Evolutionary conservation across 768 basidiomycete species (phyloP).

Genomic region (Psilocybe cubensis): DNA sequence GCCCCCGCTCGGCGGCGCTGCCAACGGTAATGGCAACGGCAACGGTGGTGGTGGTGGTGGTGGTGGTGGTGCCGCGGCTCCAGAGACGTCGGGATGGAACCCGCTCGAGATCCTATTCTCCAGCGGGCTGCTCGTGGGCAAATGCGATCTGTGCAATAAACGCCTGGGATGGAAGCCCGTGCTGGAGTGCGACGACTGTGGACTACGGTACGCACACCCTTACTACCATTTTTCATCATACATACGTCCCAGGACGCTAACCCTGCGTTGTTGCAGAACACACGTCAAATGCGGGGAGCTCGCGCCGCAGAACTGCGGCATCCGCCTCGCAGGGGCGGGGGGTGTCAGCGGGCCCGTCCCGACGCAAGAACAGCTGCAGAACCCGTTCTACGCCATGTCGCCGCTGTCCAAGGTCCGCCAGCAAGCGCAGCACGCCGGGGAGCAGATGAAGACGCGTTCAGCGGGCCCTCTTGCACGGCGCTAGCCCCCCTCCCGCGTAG

Average conservation of each 20-base stretch:
- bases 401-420: constrained; percentile 45
- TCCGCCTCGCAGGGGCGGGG: constrained; percentile 38
- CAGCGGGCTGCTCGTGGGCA: constrained; percentile 69
- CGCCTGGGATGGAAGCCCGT: constrained; percentile 86
- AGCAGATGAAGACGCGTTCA: constrained; percentile 30
- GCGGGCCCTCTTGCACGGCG: constrained; percentile 23
- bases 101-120: constrained; percentile 82
- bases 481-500: no score
- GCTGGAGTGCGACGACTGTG: constrained; percentile 89
- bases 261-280: no score
- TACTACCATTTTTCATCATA: background rate
- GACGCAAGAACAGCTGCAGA: constrained; percentile 11
- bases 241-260: no score
- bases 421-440: constrained; percentile 34
- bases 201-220: constrained; percentile 49
- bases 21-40: no score
- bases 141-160: constrained; percentile 84
- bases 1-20: no score
- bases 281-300: constrained; percentile 87
- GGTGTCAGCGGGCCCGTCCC: constrained; percentile 7
- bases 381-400: constrained; percentile 35
- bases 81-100: constrained; percentile 57
- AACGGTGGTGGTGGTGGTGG: background rate
- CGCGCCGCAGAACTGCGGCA: constrained; percentile 79
- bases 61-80: background rate